Conservation (phyloP, 805 yeast species). For the Wickerhamiella azymoides region DNA sequence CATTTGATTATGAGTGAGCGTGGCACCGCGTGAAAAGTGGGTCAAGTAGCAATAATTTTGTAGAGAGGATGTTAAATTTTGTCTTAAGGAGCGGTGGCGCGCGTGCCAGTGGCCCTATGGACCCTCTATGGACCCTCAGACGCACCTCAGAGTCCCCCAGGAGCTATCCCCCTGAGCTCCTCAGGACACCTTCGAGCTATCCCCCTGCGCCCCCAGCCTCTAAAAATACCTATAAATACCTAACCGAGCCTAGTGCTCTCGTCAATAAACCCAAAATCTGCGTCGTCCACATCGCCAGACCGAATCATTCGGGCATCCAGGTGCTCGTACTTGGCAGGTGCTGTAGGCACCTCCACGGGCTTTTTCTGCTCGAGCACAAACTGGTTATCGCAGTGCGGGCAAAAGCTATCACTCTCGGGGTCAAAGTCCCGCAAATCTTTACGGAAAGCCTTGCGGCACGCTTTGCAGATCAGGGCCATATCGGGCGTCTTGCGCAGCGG, state of each 20-base stretch:
- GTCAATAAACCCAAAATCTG: conserved; percentile 17
- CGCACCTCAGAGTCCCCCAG: no score
- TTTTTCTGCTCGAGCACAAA: conserved; percentile 19
- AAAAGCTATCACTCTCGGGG: conserved; percentile 23
- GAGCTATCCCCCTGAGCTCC: no score
- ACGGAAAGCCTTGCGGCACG: conserved; percentile 25
- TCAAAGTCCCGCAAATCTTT: conserved; percentile 25
- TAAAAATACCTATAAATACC: conserved; percentile 7
- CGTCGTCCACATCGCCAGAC: conserved; percentile 21
- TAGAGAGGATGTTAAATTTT: not conserved
- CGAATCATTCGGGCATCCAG: conserved; percentile 22
- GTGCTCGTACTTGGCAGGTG: conserved; percentile 10
- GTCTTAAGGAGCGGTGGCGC: not conserved
- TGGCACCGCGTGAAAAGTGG: not conserved
- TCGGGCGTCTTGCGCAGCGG: conserved; percentile 22
- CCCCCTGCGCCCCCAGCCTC: no score
- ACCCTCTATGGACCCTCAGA: no score
- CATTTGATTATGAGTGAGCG: not conserved
- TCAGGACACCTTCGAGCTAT: no score
- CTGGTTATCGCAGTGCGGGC: conserved; percentile 26
- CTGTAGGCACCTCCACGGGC: conserved; percentile 9
- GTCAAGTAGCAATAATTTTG: no score
- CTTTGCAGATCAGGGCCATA: conserved; percentile 23
- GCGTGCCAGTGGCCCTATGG: no score
- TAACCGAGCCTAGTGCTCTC: conserved; percentile 16